A percentile compares a stretch with the other conserved stretches of the same genome.
These are phyloP conservation scores for Hondaea fermentalgiana DNA, from an alignment of 108 stramenopile genomes.

Conservation along the genomic window DNA sequence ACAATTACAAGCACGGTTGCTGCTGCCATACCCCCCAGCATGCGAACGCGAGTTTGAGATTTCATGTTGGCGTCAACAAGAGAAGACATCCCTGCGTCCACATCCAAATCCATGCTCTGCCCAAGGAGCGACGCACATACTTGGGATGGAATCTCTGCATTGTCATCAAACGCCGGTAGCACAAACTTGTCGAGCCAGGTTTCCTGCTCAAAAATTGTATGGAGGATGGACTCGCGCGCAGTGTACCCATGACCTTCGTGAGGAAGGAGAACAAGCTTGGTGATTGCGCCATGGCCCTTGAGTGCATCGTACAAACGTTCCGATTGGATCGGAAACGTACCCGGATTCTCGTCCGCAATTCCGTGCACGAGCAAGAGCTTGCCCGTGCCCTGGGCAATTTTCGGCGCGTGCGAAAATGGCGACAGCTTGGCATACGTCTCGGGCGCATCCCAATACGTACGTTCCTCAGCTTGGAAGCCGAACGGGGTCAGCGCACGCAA, in stretches of 20 bases:
- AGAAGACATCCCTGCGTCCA: neutral
- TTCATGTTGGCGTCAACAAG: neutral
- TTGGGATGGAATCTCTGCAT: neutral
- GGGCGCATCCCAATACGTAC: conserved; percentile 45
- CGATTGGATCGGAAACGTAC: conserved; percentile 43
- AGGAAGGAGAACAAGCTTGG: conserved; percentile 40
- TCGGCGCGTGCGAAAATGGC: conserved; percentile 50
- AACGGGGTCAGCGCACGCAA: neutral
- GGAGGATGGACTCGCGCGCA: conserved; percentile 41
- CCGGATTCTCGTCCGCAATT: conserved; percentile 42
- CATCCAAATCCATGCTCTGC: neutral
- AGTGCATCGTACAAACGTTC: conserved; percentile 46
- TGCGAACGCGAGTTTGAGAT: neutral
- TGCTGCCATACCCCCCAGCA: neutral
- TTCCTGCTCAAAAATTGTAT: conserved; percentile 49
- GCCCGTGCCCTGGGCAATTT: conserved; percentile 27
- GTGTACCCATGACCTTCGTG: conserved; percentile 43
- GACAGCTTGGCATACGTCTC: conserved; percentile 46
- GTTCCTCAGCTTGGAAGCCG: conserved; percentile 40
- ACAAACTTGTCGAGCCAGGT: conserved; percentile 34
- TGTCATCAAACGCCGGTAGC: neutral
- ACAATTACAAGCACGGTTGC: neutral
- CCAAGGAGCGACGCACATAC: neutral
- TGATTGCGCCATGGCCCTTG: conserved; percentile 49
- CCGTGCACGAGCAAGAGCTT: conserved; percentile 47